A percentile compares a stretch with the other conserved stretches of the same genome.
phyloP scores from a whole-genome alignment of 1,139 yeast species.

The Saccharomycopsis hybrid region DNA sequence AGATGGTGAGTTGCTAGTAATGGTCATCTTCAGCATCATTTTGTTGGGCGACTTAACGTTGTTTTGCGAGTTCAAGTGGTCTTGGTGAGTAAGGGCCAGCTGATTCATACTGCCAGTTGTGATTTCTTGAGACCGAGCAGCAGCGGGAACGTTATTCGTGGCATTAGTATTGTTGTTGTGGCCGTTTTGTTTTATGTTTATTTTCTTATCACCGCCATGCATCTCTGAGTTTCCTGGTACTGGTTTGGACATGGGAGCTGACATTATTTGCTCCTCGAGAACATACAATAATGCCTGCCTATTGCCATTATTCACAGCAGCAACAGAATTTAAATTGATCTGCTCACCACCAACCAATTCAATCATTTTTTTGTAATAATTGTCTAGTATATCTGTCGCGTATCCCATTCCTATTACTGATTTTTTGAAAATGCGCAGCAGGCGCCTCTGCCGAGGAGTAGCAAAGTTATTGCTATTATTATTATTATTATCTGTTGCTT shows the following conservation, averaged over 20 bases:
- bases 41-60: not conserved
- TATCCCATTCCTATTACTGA: conserved; percentile 18
- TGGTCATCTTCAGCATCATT: not conserved
- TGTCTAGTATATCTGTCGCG: conserved; percentile 35
- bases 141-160: too few species aligned
- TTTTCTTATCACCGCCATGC: not conserved
- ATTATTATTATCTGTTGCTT: too few species aligned
- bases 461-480: too few species aligned
- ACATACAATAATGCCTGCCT: not conserved
- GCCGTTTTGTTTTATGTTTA: too few species aligned
- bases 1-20: not conserved
- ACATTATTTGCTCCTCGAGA: not conserved
- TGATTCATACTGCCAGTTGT: too few species aligned
- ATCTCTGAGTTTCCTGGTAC: not conserved
- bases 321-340: not conserved
- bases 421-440: not conserved
- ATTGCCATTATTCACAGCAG: not conserved
- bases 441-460: not conserved
- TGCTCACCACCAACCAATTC: conserved; percentile 45
- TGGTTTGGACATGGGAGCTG: not conserved
- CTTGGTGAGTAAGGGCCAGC: not conserved
- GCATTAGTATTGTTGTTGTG: too few species aligned
- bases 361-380: conserved; percentile 57
- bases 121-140: too few species aligned
- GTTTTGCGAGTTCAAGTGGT: not conserved